Evolutionary conservation across 805 yeast genomes (phyloP), one percentile per base, ranked within the genome.

Genomic region (Kodamaea neixiangensis): DNA sequence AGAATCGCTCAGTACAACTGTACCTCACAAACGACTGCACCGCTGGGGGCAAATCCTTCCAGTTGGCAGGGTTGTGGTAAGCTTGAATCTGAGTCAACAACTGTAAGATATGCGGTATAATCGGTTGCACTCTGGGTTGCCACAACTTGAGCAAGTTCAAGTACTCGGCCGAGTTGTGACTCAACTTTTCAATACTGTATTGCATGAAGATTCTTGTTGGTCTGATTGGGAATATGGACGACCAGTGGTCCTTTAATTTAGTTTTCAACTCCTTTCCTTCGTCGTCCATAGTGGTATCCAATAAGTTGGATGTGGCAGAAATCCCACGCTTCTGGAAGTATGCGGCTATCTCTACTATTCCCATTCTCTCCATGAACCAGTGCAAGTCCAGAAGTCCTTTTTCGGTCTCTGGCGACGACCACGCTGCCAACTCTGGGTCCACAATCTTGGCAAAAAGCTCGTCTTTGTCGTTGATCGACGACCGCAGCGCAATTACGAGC

Each of bases 291-390:
- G 82, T 78, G 0, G 96, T 87, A 46, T 83, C 80, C 46, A 93
- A 67, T 48, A 96, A 68, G 66, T 91, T 83, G 2, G 96, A 87
- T 21, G 76, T 69, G 3, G 92, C 89, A 1, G 87, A 80, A 29
- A 96, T 92, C 4, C 89, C 88, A 57, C 98, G 76, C 6, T 81
- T 79, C 54, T 86, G 85, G 68, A 96, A 94, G 64, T 94, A 94
- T 52, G 87, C 87, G 0, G 97, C 96, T 62, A 94, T 96, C 64
- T 85, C 84, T 2, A 91, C 98, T 49, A 94, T 89, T 2, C 99
- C 99, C 47, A 96, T 79, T 60, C 97, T 80, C 68, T 92, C 98
- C 98, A 94, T 93, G 60, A 94, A 94, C 98, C 98, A 94, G 54
- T 90, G 97, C 42, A 96, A 76, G 63, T 93, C 96, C 62, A 85